Percentiles rank a stretch among this genome's conserved stretches.
Conservation (phyloP, 257 asterid genomes). For the Salvia miltiorrhiza region DNA sequence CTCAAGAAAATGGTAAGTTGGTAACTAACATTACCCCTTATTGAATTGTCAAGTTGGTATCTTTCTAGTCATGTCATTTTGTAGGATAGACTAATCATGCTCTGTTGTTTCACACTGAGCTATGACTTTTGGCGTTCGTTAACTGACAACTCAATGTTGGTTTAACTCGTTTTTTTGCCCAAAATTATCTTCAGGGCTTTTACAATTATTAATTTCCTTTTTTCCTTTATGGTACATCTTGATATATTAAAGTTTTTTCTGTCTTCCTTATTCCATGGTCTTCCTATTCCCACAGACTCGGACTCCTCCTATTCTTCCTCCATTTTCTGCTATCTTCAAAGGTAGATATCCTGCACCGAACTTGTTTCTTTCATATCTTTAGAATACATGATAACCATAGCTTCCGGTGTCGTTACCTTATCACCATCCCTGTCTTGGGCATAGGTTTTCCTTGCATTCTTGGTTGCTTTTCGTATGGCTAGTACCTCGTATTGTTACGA, state of each 20-base stretch:
- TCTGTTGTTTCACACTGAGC: neutral
- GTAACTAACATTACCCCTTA: too few relatives aligned
- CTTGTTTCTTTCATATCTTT: neutral
- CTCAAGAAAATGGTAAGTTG: too few relatives aligned
- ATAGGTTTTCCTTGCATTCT: neutral
- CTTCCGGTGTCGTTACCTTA: neutral
- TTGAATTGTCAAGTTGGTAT: neutral
- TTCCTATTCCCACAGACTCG: slow-evolving; percentile 59
- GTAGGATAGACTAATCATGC: slow-evolving; percentile 1
- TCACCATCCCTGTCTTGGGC: neutral
- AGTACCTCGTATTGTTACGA: neutral
- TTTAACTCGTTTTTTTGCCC: neutral
- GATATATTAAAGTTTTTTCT: slow-evolving; percentile 4
- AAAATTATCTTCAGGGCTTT: neutral
- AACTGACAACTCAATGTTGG: neutral
- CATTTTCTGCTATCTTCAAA: slow-evolving; percentile 65
- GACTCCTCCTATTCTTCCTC: slow-evolving; percentile 80
- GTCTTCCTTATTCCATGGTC: neutral
- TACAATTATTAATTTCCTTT: slow-evolving; percentile 4
- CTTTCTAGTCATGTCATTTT: neutral
- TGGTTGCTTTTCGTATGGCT: neutral
- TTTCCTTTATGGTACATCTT: slow-evolving; percentile 2
- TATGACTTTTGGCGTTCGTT: neutral
- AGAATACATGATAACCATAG: neutral
- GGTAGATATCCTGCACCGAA: slow-evolving; percentile 43